phyloP scores from a whole-genome alignment of 257 asterid genomes.

The Rhazya stricta region DNA sequence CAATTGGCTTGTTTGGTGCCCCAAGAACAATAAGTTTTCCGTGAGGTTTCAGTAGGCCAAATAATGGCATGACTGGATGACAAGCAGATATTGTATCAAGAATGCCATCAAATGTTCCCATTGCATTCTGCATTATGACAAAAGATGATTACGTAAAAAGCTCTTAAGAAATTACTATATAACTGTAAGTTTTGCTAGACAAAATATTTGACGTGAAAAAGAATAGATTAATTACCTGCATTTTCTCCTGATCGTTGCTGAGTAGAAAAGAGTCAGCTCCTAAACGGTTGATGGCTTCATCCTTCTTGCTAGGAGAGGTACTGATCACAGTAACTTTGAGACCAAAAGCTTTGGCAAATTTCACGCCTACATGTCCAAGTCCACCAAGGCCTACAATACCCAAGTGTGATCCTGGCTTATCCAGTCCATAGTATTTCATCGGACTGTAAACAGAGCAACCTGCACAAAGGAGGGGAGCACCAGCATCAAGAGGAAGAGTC shows the following conservation, averaged over 20 bases:
- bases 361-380: constrained; percentile 22
- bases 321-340: constrained; percentile 20
- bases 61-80: constrained; percentile 41
- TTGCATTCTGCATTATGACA: constrained; percentile 34
- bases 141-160: not conserved
- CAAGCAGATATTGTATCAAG: constrained; percentile 47
- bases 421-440: constrained; percentile 16
- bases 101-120: constrained; percentile 45
- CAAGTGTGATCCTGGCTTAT: constrained; percentile 17
- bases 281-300: constrained; percentile 18
- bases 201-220: too few species aligned
- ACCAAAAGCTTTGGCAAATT: constrained; percentile 25
- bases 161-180: too few species aligned
- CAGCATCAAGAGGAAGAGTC: constrained; percentile 19
- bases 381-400: constrained; percentile 30
- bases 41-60: constrained; percentile 40
- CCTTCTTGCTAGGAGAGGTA: constrained; percentile 15
- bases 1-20: constrained; percentile 35
- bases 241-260: constrained; percentile 19
- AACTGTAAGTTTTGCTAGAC: too few species aligned
- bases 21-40: constrained; percentile 52
- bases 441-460: constrained; percentile 22
- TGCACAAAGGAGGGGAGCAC: constrained; percentile 29
- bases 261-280: constrained; percentile 24
- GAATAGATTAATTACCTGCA: constrained; percentile 16